Evolutionary conservation across 352 stramenopile species (phyloP), one percentile per base, ranked within the genome.

Genomic region (Globisporangium recalcitrans): DNA sequence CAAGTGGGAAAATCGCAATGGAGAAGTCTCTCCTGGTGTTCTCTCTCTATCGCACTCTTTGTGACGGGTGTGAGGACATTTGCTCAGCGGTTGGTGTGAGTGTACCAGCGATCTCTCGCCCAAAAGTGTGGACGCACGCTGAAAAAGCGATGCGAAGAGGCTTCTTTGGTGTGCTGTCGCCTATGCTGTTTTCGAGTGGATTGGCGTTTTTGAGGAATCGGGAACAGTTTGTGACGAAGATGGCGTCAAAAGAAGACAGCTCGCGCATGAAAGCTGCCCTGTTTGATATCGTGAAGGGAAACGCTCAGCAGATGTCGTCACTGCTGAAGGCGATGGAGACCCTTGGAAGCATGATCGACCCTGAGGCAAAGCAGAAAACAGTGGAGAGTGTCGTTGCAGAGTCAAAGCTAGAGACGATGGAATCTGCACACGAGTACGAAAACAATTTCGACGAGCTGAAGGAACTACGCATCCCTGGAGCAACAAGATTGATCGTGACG

Each of bases 361-460:
- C 68, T 9, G 48, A 55, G 9, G 59, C 69, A 53, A 58, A 72
- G 44, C 62, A 84, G 27, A 27, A 64, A 47, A 46, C 42, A 8
- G 60, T 88, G 13, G 74, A 82, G 59, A 78, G 63, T n/a, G 67
- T 88, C 2, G 68, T 72, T 19, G 77, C 81, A 52, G 66, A 64
- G 0, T 75, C 67, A 6, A 88, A 77, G 52, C 64, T 60, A 6
- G 77, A 90, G 62, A 77, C 71, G 1, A 74, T 94, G 69, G 87
- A 96, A 60, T 95, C 87, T 11, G 71, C 71, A 16, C 87, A 96
- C 42, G 80, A 91, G 40, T 96, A 96, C 61, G 70, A 75, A 22
- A 91, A 92, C 58, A 88, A 91, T 46, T 75, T 87, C 55, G 77
- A 97, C 58, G 71, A 80, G 36, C 57, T 87, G 14, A 85, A 65